Percentiles rank a stretch among this genome's conserved stretches.
phyloP scores from a whole-genome alignment of 352 stramenopile species.

The Phytophthora agathidicida region DNA sequence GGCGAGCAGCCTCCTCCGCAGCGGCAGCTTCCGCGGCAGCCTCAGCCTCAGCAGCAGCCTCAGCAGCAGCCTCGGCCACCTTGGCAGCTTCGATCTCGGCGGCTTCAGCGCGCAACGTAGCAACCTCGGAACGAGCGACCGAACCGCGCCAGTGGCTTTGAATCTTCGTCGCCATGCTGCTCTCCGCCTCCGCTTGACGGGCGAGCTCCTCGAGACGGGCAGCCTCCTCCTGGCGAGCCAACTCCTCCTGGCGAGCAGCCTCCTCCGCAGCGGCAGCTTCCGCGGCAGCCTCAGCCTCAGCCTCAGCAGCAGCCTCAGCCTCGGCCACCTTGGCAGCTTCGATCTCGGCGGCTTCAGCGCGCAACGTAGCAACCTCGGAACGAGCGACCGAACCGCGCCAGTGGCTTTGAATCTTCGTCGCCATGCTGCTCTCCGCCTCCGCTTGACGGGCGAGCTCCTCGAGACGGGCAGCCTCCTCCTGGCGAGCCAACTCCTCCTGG shows the following conservation, averaged over 20 bases:
- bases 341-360: not conserved
- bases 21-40: too few relatives aligned
- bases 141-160: slow-evolving; percentile 36
- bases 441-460: not conserved
- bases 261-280: not conserved
- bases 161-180: slow-evolving; percentile 30
- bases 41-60: not conserved
- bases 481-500: not conserved
- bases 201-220: slow-evolving; percentile 4
- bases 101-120: not conserved
- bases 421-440: slow-evolving; percentile 27
- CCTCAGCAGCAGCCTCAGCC: not conserved
- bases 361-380: slow-evolving; percentile 5
- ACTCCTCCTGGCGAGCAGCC: not conserved
- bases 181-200: slow-evolving; percentile 4
- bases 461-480: not conserved
- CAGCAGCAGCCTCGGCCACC: slow-evolving; percentile 2
- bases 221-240: slow-evolving; percentile 1
- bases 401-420: slow-evolving; percentile 40
- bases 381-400: slow-evolving; percentile 34
- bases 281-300: not conserved
- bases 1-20: not conserved
- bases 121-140: slow-evolving; percentile 14
- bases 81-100: not conserved
- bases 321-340: not conserved